Base-by-base conservation (phyloP, 768 basidiomycete genomes). In the Hygrophorus pudorinus region DNA sequence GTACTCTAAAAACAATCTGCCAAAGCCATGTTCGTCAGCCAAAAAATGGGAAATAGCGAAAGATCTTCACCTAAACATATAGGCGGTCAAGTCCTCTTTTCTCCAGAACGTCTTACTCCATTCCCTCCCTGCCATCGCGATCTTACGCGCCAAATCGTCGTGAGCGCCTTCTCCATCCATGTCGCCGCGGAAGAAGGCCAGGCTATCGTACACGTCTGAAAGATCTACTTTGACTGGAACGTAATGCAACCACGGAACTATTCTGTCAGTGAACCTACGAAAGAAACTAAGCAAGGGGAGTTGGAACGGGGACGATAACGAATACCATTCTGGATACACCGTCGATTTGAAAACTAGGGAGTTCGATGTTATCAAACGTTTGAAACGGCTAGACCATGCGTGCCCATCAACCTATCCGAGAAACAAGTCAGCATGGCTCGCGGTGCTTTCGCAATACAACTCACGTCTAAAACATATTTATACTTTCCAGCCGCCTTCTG, bases 171-270 rank as follows among this genome's bases (percentile, higher is more conserved):
- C 67, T 13, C 79, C 76, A 43, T 73, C 65, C 6, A 66, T 67
- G 51, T 73, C 71, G 0, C 84, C 81, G 0, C 77, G 74, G 63
- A 87, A 87, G 65, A 90, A 90, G 1, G 78, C 60, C 36, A 85
- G 66, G 3, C 77, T 65, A 50, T 88, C 86, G 56, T 83, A 73
- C 3, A 88, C 58, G 58, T 87, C 83, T 0, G 72, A 68, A 9
- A 81, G 70, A 49, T 82, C 79, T 0, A 81, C 47, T 49, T 78
- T 73, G 3, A 85, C 65, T 2, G 84, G 84, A 1, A 86, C 69
- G 54, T 85, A 87, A 57, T 85, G 84, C 8, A 84, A 65, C 81
- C 82, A 85, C 0, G 82, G 79, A 24, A 65, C 69, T 36, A 79
- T 64, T 9, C 78, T 71, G 45, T 78, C 74, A 11, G 60, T 64